Evolutionary conservation across 306 rosid genomes (phyloP), one percentile per base, ranked within the genome.

Genomic region (Malus sylvestris): DNA sequence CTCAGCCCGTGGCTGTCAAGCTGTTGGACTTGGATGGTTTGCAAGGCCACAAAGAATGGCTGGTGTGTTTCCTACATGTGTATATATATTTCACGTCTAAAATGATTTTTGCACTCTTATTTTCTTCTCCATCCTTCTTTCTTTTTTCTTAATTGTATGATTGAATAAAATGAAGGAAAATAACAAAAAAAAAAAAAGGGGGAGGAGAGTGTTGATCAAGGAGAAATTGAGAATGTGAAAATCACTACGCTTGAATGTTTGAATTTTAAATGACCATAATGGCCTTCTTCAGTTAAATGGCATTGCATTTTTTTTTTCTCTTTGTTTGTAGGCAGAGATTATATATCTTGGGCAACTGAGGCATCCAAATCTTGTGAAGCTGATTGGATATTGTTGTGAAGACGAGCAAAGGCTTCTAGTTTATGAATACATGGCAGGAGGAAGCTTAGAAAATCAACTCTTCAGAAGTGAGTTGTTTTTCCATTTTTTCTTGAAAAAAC

Each of bases 41-140:
- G 71, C 98, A 93, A 86, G 98, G 98, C 80, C 92, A 93, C 52
- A 90, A 81, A 32, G 98, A 93, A 75, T 93, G 98, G 96, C 87
- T 93, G 97, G 97, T 93, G 76, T 79, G 89, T 19, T 25, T 16
- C 20, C 72, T 68, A 23, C n/a, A 27, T 51, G 35, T 32, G 27
- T 35, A 2, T 46, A 14, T 14, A 4, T 46, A 14, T 46, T 14
- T 15, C 19, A 0, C 2, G 7, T 46, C 19, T 13, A 1, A 46
- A 46, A 14, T 49, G 20, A 49, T 49, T 15, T 15, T 49, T 4
- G 19, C 55, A 15, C 19, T 49, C 8, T 49, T 18, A 49, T 49
- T 49, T 42, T 49, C 55, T 15, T 18, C 8, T 5, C 18, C 55
- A 20, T 8, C 20, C 20, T 51, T 51, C 3, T 15, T 51, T 5